Evolutionary conservation across 192 early-diverging fungal species (phyloP), one percentile per base, ranked within the genome.

Genomic region (Coemansia sp.): DNA sequence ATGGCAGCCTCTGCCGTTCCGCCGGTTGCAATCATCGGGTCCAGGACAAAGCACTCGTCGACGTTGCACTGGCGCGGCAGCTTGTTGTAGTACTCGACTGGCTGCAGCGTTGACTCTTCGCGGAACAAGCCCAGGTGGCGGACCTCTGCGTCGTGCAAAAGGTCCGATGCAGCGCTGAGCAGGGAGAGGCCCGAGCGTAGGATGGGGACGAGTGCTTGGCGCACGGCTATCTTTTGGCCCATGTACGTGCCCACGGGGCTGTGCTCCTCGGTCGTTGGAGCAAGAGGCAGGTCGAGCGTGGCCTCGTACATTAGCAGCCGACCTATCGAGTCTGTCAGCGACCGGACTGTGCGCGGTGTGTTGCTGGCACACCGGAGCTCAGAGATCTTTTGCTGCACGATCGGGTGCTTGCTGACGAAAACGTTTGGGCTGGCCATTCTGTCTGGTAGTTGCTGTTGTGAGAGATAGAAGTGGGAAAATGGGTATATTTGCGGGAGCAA

Each of bases 1-100:
- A 92, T 76, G 1, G 90, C 84, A 1, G 91, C 90, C 22, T 89
- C 81, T 15, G 90, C 89, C 0, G 91, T 92, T 18, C 84, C 88
- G 40, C 87, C 88, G 0, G 92, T 94, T 10, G 91, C 93, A 32
- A 93, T 79, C 79, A 93, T 87, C 7, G 93, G 93, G 65, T 94
- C 93, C 2, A 94, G 57, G 26, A 93, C 80, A 55, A 90, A 68
- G 42, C 89, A 90, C 39, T 85, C 58, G 56, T 91, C 86, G 8
- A 89, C 81, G 18, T 82, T 80, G 53, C 88, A 87, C 8, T 70
- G 60, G n/a, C 69, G 60, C 6, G 93, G 93, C 22, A 94, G 77
- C 68, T 93, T 94, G 72, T 94, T 94, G 80, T 92, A 94, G 75
- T 94, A 94, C 69, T 94, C 93, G n/a, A 94, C 90, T 6, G 93